These are phyloP conservation scores for Halophytophthora polymorphica DNA, from an alignment of 352 stramenopile genomes.

Conservation along the genomic window DNA sequence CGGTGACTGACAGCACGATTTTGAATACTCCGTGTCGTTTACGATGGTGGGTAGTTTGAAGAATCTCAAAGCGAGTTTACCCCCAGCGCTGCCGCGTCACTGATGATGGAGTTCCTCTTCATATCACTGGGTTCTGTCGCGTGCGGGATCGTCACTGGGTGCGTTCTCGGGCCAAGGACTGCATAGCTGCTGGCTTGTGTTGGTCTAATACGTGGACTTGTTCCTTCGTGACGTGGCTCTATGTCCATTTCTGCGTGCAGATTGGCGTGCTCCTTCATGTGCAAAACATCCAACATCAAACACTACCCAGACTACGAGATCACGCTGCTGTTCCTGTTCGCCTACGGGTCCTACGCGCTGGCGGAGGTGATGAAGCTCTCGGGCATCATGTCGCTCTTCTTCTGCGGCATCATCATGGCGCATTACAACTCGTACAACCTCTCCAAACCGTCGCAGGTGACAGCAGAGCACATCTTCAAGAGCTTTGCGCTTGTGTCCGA, in stretches of 20 bases:
- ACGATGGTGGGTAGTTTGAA: conserved; percentile 37
- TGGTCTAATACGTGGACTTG: background rate
- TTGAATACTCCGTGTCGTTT: background rate
- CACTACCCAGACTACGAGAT: conserved; percentile 79
- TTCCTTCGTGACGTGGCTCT: background rate
- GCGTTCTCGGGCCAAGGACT: no score
- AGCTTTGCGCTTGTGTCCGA: conserved; percentile 69
- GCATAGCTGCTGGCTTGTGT: no score
- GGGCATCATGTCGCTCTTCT: conserved; percentile 93
- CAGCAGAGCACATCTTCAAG: conserved; percentile 72
- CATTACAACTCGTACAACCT: conserved; percentile 83
- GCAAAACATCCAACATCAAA: conserved; percentile 76
- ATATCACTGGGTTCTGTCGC: conserved; percentile 81
- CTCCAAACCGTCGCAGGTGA: conserved; percentile 61
- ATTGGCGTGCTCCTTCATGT: conserved; percentile 75
- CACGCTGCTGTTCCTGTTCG: conserved; percentile 67
- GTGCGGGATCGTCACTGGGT: conserved; percentile 73
- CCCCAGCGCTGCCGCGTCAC: conserved; percentile 42
- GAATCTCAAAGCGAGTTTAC: conserved; percentile 80
- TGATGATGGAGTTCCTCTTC: conserved; percentile 72
- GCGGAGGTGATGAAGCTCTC: conserved; percentile 69
- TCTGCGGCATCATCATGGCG: conserved; percentile 85
- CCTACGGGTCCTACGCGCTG: conserved; percentile 65
- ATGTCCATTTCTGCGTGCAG: conserved; percentile 19
- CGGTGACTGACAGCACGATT: background rate